Evolutionary conservation across 176 grass and related monocot genomes (phyloP).

Genomic region (Hyparrhenia diplandra): DNA sequence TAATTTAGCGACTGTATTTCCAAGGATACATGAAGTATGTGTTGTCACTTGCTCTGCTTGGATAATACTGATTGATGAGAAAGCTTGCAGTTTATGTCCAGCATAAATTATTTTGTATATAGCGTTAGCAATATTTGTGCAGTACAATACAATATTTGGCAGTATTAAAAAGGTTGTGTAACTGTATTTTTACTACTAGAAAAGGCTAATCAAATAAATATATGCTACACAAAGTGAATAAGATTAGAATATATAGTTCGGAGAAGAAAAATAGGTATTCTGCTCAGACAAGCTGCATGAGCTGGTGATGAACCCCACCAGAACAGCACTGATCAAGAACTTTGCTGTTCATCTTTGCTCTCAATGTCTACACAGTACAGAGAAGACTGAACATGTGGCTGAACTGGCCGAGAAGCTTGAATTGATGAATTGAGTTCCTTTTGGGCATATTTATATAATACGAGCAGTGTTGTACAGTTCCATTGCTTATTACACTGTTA

Average conservation of each 20-base stretch:
- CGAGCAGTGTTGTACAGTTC: neutral
- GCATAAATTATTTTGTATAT: neutral
- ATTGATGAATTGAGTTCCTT: conserved; percentile 34
- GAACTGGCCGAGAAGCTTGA: neutral
- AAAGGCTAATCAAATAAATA: neutral
- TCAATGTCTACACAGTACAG: neutral
- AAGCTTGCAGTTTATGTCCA: neutral
- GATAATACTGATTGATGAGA: neutral
- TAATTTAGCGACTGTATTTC: neutral
- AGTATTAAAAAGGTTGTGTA: neutral
- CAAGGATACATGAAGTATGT: neutral
- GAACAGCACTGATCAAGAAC: conserved; percentile 49
- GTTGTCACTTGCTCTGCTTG: neutral
- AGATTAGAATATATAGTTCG: conserved; percentile 24
- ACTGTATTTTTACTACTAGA: neutral
- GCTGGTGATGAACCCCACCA: conserved; percentile 48
- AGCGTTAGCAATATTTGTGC: neutral
- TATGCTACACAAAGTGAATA: neutral
- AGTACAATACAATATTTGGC: neutral
- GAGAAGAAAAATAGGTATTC: conserved; percentile 40
- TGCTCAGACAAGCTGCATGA: conserved; percentile 44
- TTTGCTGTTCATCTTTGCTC: conserved; percentile 36
- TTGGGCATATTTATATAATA: conserved; percentile 15
- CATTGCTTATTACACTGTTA: conserved; percentile 17
- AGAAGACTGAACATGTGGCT: conserved; percentile 23